phyloP scores from a whole-genome alignment of 352 stramenopile genomes.

The Saprolegnia parasitica region DNA sequence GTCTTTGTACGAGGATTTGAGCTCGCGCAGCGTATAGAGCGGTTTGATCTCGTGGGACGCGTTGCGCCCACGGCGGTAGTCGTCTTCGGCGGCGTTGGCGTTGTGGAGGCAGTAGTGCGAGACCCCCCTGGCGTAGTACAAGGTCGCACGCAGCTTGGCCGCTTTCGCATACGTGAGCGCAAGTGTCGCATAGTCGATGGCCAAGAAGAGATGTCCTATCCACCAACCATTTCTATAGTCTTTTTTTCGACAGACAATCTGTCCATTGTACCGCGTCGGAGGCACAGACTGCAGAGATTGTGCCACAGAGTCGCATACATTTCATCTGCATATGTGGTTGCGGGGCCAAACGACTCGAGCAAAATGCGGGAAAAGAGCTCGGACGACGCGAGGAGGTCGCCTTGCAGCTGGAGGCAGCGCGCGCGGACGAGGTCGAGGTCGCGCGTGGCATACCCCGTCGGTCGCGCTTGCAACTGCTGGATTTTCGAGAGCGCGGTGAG shows the following conservation, averaged over 20 bases:
- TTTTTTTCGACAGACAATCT: neutral
- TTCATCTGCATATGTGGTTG: constrained; percentile 18
- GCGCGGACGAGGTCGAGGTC: constrained; percentile 20
- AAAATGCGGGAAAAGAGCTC: constrained; percentile 17
- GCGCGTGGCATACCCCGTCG: constrained; percentile 2
- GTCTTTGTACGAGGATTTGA: constrained; percentile 3
- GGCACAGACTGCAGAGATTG: constrained; percentile 1
- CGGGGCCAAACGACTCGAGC: constrained; percentile 2
- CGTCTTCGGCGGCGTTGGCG: constrained; percentile 20
- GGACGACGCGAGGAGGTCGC: constrained; percentile 20
- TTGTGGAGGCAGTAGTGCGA: constrained; percentile 20
- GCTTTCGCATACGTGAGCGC: constrained; percentile 26
- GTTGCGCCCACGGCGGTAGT: constrained; percentile 22
- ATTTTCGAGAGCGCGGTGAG: constrained; percentile 5
- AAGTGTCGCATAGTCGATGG: constrained; percentile 23
- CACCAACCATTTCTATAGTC: neutral
- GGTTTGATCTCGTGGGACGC: constrained; percentile 23
- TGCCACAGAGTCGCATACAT: constrained; percentile 20
- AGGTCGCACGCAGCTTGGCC: constrained; percentile 5
- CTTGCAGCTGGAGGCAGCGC: constrained; percentile 25
- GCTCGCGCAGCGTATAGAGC: constrained; percentile 1
- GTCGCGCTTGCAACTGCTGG: neutral
- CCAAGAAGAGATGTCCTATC: constrained; percentile 12
- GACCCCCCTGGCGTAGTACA: constrained; percentile 16
- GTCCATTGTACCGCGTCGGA: constrained; percentile 1